Conservation (phyloP, 2,329 filamentous ascomycete species). For the Fusarium caatingaense region DNA sequence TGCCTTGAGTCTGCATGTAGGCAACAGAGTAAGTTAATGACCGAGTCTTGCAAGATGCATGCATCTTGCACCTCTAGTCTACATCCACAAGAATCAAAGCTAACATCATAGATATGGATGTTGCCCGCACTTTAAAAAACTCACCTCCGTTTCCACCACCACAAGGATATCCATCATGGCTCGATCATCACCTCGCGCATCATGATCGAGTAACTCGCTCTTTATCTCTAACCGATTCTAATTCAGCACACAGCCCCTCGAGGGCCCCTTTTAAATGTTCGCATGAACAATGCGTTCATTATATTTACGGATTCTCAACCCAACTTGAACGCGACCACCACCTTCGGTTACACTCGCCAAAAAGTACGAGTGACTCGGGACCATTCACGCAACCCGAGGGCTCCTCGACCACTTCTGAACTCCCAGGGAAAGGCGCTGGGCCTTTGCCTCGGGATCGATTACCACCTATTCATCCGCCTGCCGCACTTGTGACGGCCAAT, state of each 20-base stretch:
- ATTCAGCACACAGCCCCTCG: conserved; percentile 3
- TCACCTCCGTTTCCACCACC: conserved; percentile 52
- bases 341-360: conserved; percentile 57
- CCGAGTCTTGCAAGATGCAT: background rate
- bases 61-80: background rate
- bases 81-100: conserved; percentile 12
- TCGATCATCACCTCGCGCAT: conserved; percentile 62
- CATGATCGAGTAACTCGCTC: conserved; percentile 61
- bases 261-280: conserved; percentile 62
- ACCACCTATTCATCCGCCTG: conserved; percentile 56
- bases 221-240: conserved; percentile 40
- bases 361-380: conserved; percentile 58
- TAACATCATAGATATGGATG: conserved; percentile 49
- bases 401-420: conserved; percentile 28
- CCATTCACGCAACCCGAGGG: conserved; percentile 50
- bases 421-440: conserved; percentile 20
- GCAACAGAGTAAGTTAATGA: conserved; percentile 48
- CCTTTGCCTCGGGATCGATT: conserved; percentile 42
- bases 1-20: conserved; percentile 66
- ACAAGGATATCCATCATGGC: conserved; percentile 62
- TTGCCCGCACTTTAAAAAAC: conserved; percentile 47
- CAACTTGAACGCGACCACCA: conserved; percentile 65
- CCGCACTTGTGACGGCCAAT: conserved; percentile 45
- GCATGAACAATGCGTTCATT: conserved; percentile 66
- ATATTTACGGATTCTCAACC: conserved; percentile 67